phyloP scores from a whole-genome alignment of 1,284 basidiomycete genomes.

The Melampsora americana region DNA sequence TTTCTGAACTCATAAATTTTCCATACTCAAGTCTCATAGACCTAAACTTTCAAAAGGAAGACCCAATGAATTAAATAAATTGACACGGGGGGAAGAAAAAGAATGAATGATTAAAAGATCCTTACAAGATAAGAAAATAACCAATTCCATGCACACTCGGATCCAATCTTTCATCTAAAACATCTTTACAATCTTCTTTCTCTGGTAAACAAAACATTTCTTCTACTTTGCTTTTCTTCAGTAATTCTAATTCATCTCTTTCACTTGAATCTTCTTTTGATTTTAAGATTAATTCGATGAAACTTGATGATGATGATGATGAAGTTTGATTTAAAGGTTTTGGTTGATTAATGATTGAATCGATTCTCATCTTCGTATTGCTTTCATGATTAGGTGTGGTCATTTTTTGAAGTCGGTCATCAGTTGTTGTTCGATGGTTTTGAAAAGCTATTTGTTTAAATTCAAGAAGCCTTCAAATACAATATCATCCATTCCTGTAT shows the following conservation, averaged over 20 bases:
- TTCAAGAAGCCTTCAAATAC: no score
- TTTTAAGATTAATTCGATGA: background rate
- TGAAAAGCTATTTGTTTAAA: no score
- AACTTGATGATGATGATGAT: background rate
- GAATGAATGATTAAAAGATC: no score
- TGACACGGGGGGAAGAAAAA: no score
- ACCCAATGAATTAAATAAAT: background rate
- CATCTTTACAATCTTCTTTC: background rate
- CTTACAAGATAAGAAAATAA: constrained; percentile 24
- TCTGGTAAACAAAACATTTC: background rate
- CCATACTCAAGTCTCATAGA: background rate
- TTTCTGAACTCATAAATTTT: constrained; percentile 1
- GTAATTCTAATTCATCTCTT: background rate
- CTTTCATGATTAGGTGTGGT: no score
- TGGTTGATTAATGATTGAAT: no score
- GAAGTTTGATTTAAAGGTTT: no score
- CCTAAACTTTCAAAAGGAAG: background rate
- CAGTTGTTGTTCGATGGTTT: no score
- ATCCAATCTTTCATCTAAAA: constrained; percentile 14
- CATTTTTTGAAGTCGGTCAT: no score
- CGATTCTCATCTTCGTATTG: no score
- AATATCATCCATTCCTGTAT: no score
- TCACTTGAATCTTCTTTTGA: background rate
- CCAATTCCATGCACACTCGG: background rate
- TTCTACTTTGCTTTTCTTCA: background rate